phyloP scores from a whole-genome alignment of 1,284 basidiomycete genomes.

The Inonotus obliquus region DNA sequence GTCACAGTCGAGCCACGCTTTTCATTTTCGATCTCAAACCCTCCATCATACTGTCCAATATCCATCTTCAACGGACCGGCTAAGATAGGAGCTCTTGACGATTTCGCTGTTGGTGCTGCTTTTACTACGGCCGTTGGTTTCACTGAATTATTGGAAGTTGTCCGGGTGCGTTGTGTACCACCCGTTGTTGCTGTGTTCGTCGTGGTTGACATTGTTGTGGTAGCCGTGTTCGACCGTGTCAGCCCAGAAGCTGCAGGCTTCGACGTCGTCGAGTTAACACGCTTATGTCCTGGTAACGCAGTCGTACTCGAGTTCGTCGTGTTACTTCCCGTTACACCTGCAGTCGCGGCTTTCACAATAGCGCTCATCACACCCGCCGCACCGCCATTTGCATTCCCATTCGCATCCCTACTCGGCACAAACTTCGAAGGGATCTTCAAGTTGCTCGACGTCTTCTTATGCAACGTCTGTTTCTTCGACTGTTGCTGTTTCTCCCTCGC shows the following conservation, averaged over 20 bases:
- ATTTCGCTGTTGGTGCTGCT: neutral
- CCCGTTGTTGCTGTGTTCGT: neutral
- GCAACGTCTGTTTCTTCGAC: neutral
- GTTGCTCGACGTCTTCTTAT: conserved; percentile 15
- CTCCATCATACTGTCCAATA: conserved; percentile 84
- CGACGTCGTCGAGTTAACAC: conserved; percentile 1
- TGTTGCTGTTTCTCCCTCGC: conserved; percentile 12
- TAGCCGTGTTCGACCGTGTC: neutral
- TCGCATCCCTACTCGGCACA: conserved; percentile 6
- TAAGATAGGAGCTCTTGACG: neutral
- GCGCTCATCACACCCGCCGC: neutral
- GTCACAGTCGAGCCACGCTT: conserved; percentile 56
- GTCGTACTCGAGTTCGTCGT: neutral
- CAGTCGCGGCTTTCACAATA: neutral
- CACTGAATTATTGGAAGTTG: neutral
- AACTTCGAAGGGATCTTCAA: conserved; percentile 16
- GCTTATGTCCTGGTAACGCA: neutral
- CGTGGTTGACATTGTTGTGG: neutral
- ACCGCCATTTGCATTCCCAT: neutral
- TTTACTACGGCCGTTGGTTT: neutral
- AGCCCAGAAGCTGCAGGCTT: neutral
- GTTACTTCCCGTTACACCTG: neutral
- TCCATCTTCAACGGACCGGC: conserved; percentile 32
- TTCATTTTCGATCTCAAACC: conserved; percentile 76
- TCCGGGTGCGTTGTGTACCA: neutral